phyloP scores from a whole-genome alignment of 2,329 filamentous ascomycete genomes.

The Penicillium corylophilum region DNA sequence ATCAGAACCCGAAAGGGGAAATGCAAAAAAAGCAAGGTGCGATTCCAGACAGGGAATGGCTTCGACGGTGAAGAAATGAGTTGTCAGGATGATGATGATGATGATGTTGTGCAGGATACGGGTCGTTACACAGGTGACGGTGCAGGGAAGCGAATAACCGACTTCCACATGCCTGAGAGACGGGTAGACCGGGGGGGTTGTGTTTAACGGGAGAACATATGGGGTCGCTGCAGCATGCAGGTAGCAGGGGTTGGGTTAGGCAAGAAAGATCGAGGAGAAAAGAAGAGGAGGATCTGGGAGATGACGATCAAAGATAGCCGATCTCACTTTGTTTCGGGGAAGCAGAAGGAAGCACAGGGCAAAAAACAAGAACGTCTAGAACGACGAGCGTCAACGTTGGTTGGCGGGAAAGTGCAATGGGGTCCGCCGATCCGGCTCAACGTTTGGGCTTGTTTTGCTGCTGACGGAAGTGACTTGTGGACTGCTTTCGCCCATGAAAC shows the following conservation, averaged over 20 bases:
- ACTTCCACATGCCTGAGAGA: constrained; percentile 35
- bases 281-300: background rate
- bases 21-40: constrained; percentile 22
- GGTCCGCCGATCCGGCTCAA: constrained; percentile 27
- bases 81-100: constrained; percentile 14
- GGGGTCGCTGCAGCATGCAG: constrained; percentile 2
- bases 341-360: constrained; percentile 5
- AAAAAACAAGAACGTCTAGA: constrained; percentile 26
- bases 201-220: constrained; percentile 12
- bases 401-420: constrained; percentile 22
- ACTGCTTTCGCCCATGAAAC: constrained; percentile 15
- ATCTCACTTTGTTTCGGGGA: constrained; percentile 20
- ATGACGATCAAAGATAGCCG: constrained; percentile 5
- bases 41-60: constrained; percentile 13
- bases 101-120: constrained; percentile 30
- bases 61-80: constrained; percentile 20
- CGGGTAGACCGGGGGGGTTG: constrained; percentile 4
- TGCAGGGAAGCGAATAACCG: constrained; percentile 33
- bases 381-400: constrained; percentile 17
- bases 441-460: constrained; percentile 17
- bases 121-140: constrained; percentile 34
- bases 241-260: constrained; percentile 3
- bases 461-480: too few species aligned
- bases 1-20: constrained; percentile 20
- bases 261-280: background rate